A percentile compares a stretch with the other conserved stretches of the same genome.
Conservation (phyloP, 148 eudicot genomes). For the Chenopodium suecicum region DNA sequence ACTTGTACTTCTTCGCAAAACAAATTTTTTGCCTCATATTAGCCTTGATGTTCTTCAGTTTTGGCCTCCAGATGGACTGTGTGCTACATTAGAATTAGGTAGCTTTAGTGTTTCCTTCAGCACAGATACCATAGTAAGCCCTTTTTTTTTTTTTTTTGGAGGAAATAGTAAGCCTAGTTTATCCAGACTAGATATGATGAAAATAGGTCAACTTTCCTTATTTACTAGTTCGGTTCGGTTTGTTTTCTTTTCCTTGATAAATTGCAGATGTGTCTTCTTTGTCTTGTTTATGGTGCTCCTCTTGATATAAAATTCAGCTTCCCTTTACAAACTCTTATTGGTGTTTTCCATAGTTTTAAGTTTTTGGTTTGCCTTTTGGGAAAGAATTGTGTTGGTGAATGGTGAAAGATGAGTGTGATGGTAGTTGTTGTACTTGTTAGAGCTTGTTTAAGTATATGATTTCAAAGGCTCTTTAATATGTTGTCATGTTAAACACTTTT, state of each 20-base stretch:
- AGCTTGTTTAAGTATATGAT: not conserved
- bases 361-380: not conserved
- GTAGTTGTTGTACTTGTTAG: not conserved
- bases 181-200: not conserved
- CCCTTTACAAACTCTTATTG: no score
- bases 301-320: not conserved
- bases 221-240: not conserved
- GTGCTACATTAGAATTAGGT: no score
- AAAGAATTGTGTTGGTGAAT: not conserved
- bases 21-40: no score
- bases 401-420: not conserved
- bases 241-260: not conserved
- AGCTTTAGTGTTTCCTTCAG: no score
- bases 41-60: no score
- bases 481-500: not conserved
- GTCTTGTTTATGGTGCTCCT: not conserved
- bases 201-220: no score
- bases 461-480: not conserved
- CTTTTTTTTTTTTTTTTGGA: no score
- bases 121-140: no score
- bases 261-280: no score
- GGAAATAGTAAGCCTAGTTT: not conserved
- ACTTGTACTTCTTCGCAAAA: no score
- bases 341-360: no score
- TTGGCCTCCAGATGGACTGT: no score